Base-by-base conservation (phyloP, 768 basidiomycete species). In the Chalciporus sphaerocephalus region DNA sequence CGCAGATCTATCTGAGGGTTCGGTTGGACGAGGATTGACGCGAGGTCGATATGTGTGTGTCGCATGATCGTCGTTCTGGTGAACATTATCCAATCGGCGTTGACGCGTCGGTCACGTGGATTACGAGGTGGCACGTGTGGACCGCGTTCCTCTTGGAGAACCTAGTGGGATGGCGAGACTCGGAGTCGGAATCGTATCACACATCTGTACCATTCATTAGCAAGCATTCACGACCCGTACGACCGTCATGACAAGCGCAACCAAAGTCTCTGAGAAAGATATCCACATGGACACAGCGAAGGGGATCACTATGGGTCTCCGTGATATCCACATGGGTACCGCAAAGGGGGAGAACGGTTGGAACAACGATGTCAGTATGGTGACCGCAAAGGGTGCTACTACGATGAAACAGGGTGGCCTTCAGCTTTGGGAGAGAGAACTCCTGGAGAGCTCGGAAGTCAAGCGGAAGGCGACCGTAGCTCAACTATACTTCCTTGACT, bases 401-500 rank as follows among this genome's bases (percentile, higher is more conserved):
- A 88, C 83, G 2, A 47, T 84, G 42, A 80, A 77, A 56, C 71
- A 74, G 36, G 52, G 58, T 1, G 74, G 71, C 12, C 78, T 75
- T 8, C 73, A 89, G 62, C 65, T 83, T 16, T 92, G 92, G 92
- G 93, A 99, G 68, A 78, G 76, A 52, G 85, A 92, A 54, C 72
- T 96, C 27, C 60, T 96, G 36, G 85, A 89, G 30, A 92, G 81
- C 48, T 65, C 83, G 12, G 96, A 98, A 65, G 86, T 97, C 42
- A 91, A 81, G 65, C 80, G 96, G 44, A 98, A 99, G 66, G 88
- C 95, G 2, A 97, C 94, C 2, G 92, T 99, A 9, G 93, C 94
- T 16, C 96, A 99, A 61, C 80, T 53, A 94, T 92, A 90, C 72
- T 97, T 97, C 70, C 79, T 96, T 40, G 95, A 98, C 67, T 98